Evolutionary conservation across 2,329 filamentous ascomycete genomes (phyloP), one percentile per base, ranked within the genome.

Genomic region (Pyrenophora seminiperda): DNA sequence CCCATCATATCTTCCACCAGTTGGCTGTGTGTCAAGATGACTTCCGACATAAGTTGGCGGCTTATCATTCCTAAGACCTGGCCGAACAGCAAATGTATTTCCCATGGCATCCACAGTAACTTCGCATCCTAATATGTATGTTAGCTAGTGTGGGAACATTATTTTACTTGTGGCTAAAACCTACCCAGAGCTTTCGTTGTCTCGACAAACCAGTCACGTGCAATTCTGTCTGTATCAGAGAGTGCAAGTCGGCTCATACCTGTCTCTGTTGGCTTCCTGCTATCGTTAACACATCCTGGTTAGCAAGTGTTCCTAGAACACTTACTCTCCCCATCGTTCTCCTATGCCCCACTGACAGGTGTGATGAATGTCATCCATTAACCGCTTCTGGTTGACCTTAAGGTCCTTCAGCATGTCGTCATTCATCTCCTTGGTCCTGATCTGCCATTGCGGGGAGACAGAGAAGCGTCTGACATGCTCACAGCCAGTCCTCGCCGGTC

Each of bases 201-300:
- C 14, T 84, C 70, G 0, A 85, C 79, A 56, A 94, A 91, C 89
- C 89, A 94, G 68, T 89, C 83, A 31, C 90, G 83, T 10, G 82
- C 88, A 61, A 82, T 73, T 65, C 86, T 89, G 67, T 93, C 90
- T 2, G 83, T 77, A 60, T 91, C 84, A 2, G 85, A 86, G 15
- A 93, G 79, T 3, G 88, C 77, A 1, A 93, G 81, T 1, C 90
- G 85, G 19, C 83, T 82, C 89, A 93, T 93, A 49, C 90, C 90
- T 1, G 86, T 89, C 50, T 91, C 84, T 10, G 82, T 88, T 17
- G 74, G 65, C 17, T 65, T 75, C 33, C 81, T 82, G 50, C 17
- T 37, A 19, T 19, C 30, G 11, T 64, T 37, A 58, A 41, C 22
- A 27, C 30, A 13, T 20, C 19, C 22, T 34, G 10, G 13, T 9